Evolutionary conservation across 2,329 filamentous ascomycete genomes (phyloP), one percentile per base, ranked within the genome.

Genomic region (Clonostachys solani): DNA sequence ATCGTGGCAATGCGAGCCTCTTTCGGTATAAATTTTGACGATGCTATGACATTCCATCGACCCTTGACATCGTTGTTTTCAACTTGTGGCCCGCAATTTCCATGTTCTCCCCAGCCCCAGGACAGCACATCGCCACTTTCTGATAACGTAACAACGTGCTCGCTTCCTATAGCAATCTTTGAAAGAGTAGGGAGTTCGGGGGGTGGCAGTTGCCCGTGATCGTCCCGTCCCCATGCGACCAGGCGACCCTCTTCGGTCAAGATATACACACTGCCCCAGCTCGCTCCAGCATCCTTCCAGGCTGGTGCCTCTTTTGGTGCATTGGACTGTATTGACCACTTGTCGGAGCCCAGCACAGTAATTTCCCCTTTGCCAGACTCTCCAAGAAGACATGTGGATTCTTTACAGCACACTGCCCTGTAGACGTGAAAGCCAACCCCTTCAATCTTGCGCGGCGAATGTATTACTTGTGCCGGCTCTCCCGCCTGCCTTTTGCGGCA

Each of bases 81-180:
- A 51, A 83, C 80, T 12, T 78, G 72, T 35, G 82, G 80, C 4
- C 94, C 94, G 63, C 94, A 99, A 63, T 99, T 99, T 2, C 94
- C 94, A 68, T 99, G 94, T 67, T 97, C 92, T 3, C 91, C 92
- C 94, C 94, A 99, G 17, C 94, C 94, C 90, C 92, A 97, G 2
- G 89, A 81, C 43, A 95, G 68, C 2, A 96, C 81, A 44, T 84
- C 78, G 2, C 81, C 81, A 17, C 77, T 72, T 10, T 68, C 68
- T 0, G 87, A 83, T 23, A 92, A 66, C 9, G 83, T 89, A 52
- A 97, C 66, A n/a, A 81, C 83, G 65, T 99, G 94, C 65, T 97
- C 94, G 60, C 92, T 96, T 0, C 94, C 94, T 42, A 87, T 80
- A 4, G 88, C 87, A n/a, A 97, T 77, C 19, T 73, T 71, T 10